These are phyloP conservation scores for Cyberlindnera japonica DNA, from an alignment of 805 yeast genomes.

Conservation along the genomic window DNA sequence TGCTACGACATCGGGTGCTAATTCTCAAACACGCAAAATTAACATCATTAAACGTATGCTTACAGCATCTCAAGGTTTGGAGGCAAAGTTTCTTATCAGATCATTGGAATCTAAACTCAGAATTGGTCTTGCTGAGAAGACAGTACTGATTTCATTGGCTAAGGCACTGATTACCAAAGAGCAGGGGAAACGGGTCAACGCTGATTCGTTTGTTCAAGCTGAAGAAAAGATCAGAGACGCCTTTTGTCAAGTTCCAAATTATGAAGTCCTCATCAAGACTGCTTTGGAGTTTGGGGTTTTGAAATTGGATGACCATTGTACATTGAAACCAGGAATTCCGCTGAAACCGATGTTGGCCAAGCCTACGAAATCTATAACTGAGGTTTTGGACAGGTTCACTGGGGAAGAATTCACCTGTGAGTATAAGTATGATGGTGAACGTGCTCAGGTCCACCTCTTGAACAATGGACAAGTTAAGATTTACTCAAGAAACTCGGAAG, in stretches of 20 bases:
- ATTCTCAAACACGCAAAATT: conserved; percentile 77
- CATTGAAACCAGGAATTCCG: conserved; percentile 87
- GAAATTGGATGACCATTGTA: conserved; percentile 62
- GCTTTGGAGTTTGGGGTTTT: conserved; percentile 66
- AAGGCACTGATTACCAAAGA: conserved; percentile 77
- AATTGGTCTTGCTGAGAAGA: conserved; percentile 91
- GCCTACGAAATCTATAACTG: conserved; percentile 92
- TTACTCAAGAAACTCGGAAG: conserved; percentile 93
- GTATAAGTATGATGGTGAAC: conserved; percentile 95
- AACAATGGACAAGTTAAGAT: conserved; percentile 64
- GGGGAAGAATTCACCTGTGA: conserved; percentile 89
- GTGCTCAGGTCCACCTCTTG: conserved; percentile 88
- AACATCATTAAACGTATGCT: conserved; percentile 77
- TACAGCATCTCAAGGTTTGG: conserved; percentile 79
- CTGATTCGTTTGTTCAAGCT: conserved; percentile 52
- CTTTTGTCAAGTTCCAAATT: conserved; percentile 86
- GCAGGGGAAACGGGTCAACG: conserved; percentile 30
- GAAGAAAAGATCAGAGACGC: conserved; percentile 83
- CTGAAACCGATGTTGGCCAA: conserved; percentile 97
- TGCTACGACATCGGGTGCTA: conserved; percentile 73
- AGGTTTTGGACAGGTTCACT: conserved; percentile 83
- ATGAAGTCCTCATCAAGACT: conserved; percentile 68
- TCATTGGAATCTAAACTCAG: conserved; percentile 90
- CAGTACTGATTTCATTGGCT: conserved; percentile 78
- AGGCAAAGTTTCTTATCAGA: conserved; percentile 87